Percentiles rank a stretch among this genome's conserved stretches.
These are phyloP conservation scores for Chenopodium album DNA, from an alignment of 148 eudicot genomes.

Conservation along the genomic window DNA sequence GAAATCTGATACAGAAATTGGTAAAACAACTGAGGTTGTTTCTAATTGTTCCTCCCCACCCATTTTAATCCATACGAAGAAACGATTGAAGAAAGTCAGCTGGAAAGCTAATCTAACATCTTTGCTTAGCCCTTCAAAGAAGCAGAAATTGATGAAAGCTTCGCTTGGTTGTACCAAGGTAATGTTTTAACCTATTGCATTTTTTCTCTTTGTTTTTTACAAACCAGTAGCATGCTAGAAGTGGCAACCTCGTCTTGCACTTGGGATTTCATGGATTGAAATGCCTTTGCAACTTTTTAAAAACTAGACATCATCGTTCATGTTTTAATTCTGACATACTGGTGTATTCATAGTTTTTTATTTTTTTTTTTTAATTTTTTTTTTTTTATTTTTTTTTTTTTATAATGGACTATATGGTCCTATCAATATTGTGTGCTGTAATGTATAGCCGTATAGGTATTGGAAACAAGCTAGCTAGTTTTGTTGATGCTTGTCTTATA, in stretches of 20 bases:
- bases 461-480: background rate
- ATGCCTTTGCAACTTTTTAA: background rate
- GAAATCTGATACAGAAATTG: conserved; percentile 7
- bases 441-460: background rate
- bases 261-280: background rate
- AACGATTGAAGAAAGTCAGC: conserved; percentile 26
- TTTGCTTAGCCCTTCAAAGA: conserved; percentile 18
- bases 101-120: conserved; percentile 30
- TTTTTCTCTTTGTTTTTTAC: background rate
- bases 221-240: background rate
- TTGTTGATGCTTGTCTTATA: background rate
- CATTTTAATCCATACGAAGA: conserved; percentile 13
- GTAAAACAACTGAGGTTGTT: conserved; percentile 7
- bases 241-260: background rate
- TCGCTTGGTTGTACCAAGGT: conserved; percentile 16
- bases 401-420: background rate
- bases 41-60: conserved; percentile 17
- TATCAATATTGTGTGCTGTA: background rate
- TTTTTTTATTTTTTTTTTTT: background rate
- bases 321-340: background rate
- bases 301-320: background rate
- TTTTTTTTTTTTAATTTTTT: background rate
- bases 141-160: conserved; percentile 15
- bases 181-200: background rate
- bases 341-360: background rate